A percentile compares a stretch with the other conserved stretches of the same genome.
Evolutionary conservation across 2,329 filamentous ascomycete genomes (phyloP).

Genomic region (Claviceps sp.): DNA sequence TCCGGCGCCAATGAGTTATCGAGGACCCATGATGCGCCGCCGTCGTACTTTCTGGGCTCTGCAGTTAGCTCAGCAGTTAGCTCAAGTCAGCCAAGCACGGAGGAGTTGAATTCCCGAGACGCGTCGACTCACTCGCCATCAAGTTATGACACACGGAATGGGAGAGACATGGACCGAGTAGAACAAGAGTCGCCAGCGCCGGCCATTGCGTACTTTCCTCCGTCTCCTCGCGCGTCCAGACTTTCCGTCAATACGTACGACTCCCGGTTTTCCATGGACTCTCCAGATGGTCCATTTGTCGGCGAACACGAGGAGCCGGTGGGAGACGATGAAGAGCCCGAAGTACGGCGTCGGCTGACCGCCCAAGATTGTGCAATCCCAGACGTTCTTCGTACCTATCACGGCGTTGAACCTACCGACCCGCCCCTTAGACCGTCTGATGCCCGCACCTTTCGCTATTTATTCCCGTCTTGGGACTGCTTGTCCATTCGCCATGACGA

Average conservation of each 20-base stretch:
- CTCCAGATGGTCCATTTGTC: conserved; percentile 16
- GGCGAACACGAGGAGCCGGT: conserved; percentile 10
- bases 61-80: not conserved
- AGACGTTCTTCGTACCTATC: not conserved
- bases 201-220: conserved; percentile 6
- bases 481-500: conserved; percentile 83
- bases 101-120: not conserved
- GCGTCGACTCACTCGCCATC: too few relatives aligned
- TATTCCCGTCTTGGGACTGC: conserved; percentile 76
- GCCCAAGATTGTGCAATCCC: conserved; percentile 3
- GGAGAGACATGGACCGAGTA: too few relatives aligned
- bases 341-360: not conserved
- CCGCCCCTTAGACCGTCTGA: conserved; percentile 43
- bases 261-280: conserved; percentile 44
- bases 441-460: conserved; percentile 65
- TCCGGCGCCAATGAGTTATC: conserved; percentile 3
- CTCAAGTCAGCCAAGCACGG: not conserved
- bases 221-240: conserved; percentile 11
- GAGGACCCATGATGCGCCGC: not conserved
- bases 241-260: conserved; percentile 68
- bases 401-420: not conserved
- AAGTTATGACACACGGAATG: too few relatives aligned
- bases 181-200: not conserved
- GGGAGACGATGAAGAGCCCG: not conserved
- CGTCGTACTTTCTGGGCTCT: not conserved